These are phyloP conservation scores for Hericium rajendrae DNA, from an alignment of 768 basidiomycete genomes.

Conservation along the genomic window DNA sequence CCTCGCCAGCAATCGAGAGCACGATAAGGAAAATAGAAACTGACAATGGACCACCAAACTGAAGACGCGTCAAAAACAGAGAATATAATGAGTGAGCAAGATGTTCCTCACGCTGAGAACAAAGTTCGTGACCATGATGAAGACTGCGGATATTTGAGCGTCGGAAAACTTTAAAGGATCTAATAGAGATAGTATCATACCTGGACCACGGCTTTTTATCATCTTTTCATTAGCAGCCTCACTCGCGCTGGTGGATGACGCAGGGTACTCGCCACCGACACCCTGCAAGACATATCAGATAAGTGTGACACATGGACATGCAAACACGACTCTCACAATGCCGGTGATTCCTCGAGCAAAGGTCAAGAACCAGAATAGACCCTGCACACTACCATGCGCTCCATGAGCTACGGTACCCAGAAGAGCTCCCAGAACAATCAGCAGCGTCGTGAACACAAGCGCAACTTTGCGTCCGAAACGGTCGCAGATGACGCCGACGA, in stretches of 20 bases:
- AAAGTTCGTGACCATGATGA: slow-evolving; percentile 71
- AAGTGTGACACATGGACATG: neutral
- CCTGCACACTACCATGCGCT: slow-evolving; percentile 39
- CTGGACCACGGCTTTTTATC: slow-evolving; percentile 46
- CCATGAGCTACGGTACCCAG: slow-evolving; percentile 63
- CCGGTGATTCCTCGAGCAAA: slow-evolving; percentile 64
- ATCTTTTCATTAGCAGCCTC: slow-evolving; percentile 70
- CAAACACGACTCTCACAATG: slow-evolving; percentile 30
- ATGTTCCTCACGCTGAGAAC: slow-evolving; percentile 42
- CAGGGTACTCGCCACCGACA: slow-evolving; percentile 73
- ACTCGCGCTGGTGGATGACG: slow-evolving; percentile 56
- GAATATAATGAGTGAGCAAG: neutral
- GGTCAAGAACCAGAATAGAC: slow-evolving; percentile 70
- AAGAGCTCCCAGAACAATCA: slow-evolving; percentile 63
- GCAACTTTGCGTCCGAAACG: slow-evolving; percentile 69
- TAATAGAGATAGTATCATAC: slow-evolving; percentile 21
- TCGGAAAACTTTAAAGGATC: neutral
- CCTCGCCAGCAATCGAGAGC: slow-evolving; percentile 52
- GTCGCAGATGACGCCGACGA: slow-evolving; percentile 65
- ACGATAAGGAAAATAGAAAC: slow-evolving; percentile 60
- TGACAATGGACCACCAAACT: slow-evolving; percentile 62
- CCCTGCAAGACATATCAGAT: slow-evolving; percentile 30
- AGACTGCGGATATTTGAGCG: slow-evolving; percentile 29
- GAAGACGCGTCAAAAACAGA: neutral
- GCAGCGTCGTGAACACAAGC: slow-evolving; percentile 53